A percentile compares a stretch with the other conserved stretches of the same genome.
phyloP scores from a whole-genome alignment of 768 basidiomycete genomes.

The Omphalotus guepiniiformis region DNA sequence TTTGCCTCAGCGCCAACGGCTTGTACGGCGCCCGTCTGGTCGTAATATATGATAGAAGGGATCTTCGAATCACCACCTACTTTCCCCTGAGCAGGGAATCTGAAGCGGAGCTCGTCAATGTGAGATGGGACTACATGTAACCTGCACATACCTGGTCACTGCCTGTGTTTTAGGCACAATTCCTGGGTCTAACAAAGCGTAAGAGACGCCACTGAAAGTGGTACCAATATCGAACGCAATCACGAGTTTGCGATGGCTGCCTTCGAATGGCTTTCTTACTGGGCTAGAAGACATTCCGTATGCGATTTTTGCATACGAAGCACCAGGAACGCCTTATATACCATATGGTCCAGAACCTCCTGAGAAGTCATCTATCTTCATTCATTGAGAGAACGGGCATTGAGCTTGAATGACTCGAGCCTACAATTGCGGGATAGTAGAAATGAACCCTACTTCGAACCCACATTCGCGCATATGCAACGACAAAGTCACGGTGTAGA shows the following conservation, averaged over 20 bases:
- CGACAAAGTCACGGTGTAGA: no score
- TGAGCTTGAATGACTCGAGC: no score
- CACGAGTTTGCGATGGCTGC: slow-evolving; percentile 21
- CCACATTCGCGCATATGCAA: no score
- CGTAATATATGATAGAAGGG: slow-evolving; percentile 46
- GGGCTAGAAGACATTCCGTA: no score
- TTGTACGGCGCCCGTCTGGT: slow-evolving; percentile 29
- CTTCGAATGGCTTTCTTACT: slow-evolving; percentile 28
- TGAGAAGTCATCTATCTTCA: no score
- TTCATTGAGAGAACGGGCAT: no score
- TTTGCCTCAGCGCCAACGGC: slow-evolving; percentile 44
- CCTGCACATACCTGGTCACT: slow-evolving; percentile 8
- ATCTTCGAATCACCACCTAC: slow-evolving; percentile 46
- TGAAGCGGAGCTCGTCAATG: slow-evolving; percentile 11
- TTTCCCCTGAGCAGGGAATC: slow-evolving; percentile 44
- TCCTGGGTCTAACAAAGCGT: slow-evolving; percentile 30
- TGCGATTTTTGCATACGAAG: no score
- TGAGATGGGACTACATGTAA: background rate
- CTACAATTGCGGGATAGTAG: no score
- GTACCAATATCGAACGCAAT: slow-evolving; percentile 29
- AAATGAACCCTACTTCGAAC: no score
- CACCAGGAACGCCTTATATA: no score
- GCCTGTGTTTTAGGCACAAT: slow-evolving; percentile 26
- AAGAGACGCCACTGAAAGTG: slow-evolving; percentile 29
- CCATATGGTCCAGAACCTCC: no score